Base-by-base conservation (phyloP, 2,329 filamentous ascomycete species). In the Pseudopyricularia cyperi region DNA sequence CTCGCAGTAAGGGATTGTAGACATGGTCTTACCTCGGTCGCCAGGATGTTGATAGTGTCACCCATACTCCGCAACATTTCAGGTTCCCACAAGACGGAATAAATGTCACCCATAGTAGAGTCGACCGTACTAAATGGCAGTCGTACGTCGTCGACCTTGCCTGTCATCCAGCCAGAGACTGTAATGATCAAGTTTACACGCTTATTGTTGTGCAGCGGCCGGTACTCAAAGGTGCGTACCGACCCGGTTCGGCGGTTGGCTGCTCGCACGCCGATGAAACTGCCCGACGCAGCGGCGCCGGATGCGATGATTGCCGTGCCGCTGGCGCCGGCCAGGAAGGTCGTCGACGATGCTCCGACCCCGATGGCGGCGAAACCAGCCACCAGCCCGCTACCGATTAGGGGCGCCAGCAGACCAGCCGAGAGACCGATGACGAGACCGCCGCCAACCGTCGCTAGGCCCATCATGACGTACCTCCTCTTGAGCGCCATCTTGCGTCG, bases 31-130 rank as follows among this genome's bases (percentile, higher is more conserved):
- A 91, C 88, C 80, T 98, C 93, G 33, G 93, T 98, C 53, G 93
- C 93, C 57, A 98, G 73, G 68, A 98, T 97, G 61, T 96, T 96
- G 62, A 98, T 97, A 46, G 93, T 98, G 65, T 93, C 88, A 78
- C 93, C 93, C 84, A 96, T 98, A 67, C 89, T 95, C 60, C 82
- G 85, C 63, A 98, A 77, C 90, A 98, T 95, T 64, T 98, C 93
- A 3, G 93, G 94, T 66, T 98, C 93, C 90, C 93, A 98, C 54
- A 94, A 74, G 11, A 98, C 84, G 1, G 91, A 96, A 69, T 98
- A 98, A 15, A 98, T 83, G 63, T 98, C 93, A 12, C 93, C 93
- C 93, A 98, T 98, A 56, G 97, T 80, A 1, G 94, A 89, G 65
- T 98, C 90, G 7, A 98, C 85, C 0, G 94, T 98, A 70, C 89